A percentile compares a stretch with the other conserved stretches of the same genome.
Evolutionary conservation across 2,329 filamentous ascomycete genomes (phyloP).

Genomic region (Penicillium paneum): DNA sequence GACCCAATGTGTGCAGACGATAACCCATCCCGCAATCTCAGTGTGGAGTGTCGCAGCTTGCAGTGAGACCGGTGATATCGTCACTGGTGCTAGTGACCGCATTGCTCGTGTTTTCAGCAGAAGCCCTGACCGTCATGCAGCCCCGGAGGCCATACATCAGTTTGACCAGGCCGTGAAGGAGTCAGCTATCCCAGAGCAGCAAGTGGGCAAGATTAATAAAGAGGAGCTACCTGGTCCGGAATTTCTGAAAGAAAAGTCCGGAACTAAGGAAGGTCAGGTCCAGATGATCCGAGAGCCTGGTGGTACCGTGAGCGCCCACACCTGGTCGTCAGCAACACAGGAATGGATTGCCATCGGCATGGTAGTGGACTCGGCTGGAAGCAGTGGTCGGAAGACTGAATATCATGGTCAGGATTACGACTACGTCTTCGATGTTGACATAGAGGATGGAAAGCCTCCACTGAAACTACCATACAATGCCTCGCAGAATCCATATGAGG

Average conservation of each 20-base stretch:
- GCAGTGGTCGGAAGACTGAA: constrained; percentile 71
- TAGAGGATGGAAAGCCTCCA: constrained; percentile 88
- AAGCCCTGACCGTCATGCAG: constrained; percentile 65
- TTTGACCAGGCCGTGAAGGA: constrained; percentile 81
- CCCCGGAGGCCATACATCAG: constrained; percentile 62
- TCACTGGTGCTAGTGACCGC: constrained; percentile 87
- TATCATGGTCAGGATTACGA: constrained; percentile 88
- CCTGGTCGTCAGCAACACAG: constrained; percentile 71
- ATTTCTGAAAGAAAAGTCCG: constrained; percentile 74
- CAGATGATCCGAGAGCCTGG: constrained; percentile 84
- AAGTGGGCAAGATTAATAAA: constrained; percentile 80
- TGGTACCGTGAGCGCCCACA: constrained; percentile 79
- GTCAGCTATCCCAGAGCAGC: constrained; percentile 84
- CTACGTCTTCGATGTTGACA: constrained; percentile 94
- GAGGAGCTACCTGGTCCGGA: constrained; percentile 86
- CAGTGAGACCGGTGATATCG: constrained; percentile 79
- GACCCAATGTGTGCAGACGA: constrained; percentile 82
- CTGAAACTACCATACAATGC: constrained; percentile 93
- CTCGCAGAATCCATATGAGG: constrained; percentile 87
- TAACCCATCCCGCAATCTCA: constrained; percentile 93
- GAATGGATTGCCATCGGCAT: constrained; percentile 90
- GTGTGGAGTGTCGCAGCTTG: constrained; percentile 92
- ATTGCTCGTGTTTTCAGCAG: constrained; percentile 81
- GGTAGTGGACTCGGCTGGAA: constrained; percentile 83
- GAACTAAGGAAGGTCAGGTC: constrained; percentile 94